These are phyloP conservation scores for Geotrichum histeridarum DNA, from an alignment of 1,139 yeast species.

Conservation along the genomic window DNA sequence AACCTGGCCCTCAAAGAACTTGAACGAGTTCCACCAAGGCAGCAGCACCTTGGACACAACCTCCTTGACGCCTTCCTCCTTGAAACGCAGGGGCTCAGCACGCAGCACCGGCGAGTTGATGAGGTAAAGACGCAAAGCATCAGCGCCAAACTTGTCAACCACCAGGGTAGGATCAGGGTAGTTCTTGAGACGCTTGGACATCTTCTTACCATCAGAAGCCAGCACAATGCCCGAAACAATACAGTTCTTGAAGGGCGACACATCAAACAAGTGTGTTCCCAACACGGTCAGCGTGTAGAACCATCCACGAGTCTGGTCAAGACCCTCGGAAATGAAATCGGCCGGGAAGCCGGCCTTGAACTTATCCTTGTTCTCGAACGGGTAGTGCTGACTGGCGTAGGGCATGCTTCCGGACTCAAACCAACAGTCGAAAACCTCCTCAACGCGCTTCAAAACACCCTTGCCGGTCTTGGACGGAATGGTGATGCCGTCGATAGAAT, in stretches of 20 bases:
- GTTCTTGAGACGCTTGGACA: conserved; percentile 97
- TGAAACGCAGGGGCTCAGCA: conserved; percentile 93
- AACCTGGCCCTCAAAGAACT: conserved; percentile 92
- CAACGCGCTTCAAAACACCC: conserved; percentile 81
- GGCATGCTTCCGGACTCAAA: conserved; percentile 99
- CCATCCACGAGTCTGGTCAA: conserved; percentile 99
- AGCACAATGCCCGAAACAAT: conserved; percentile 94
- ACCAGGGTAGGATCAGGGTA: conserved; percentile 91
- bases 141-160: conserved; percentile 90
- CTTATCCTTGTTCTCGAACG: conserved; percentile 74
- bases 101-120: conserved; percentile 96
- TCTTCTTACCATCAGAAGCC: conserved; percentile 97
- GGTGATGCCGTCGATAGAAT: conserved; percentile 80
- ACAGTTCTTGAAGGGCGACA: conserved; percentile 91
- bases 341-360: conserved; percentile 85
- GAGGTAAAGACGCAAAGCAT: conserved; percentile 89
- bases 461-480: conserved; percentile 92
- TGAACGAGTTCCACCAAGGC: conserved; percentile 98
- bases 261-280: conserved; percentile 89
- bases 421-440: conserved; percentile 99
- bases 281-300: conserved; percentile 92
- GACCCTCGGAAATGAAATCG: conserved; percentile 95
- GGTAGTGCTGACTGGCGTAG: conserved; percentile 93
- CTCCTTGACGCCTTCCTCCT: conserved; percentile 98
- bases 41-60: conserved; percentile 90